Evolutionary conservation across 2,329 filamentous ascomycete genomes (phyloP).

Genomic region (Chalaropsis ovoidea): DNA sequence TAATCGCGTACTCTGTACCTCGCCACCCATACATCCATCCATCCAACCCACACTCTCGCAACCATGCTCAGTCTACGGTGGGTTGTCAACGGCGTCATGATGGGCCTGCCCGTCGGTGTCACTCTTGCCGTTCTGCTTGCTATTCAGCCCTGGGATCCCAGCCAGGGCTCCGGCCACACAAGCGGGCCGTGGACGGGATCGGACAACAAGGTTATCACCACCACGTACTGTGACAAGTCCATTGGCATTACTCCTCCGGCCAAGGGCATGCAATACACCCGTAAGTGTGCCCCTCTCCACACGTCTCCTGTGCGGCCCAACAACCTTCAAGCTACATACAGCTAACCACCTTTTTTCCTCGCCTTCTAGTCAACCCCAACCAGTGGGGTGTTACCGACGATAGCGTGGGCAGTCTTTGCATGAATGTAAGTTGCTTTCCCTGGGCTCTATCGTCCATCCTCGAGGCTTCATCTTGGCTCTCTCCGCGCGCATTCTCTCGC

Average conservation of each 20-base stretch:
- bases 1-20: constrained; percentile 11
- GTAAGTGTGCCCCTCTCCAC: constrained; percentile 33
- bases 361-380: constrained; percentile 43
- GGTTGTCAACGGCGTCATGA: constrained; percentile 42
- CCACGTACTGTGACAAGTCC: constrained; percentile 36
- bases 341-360: neutral
- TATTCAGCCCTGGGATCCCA: constrained; percentile 37
- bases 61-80: constrained; percentile 35
- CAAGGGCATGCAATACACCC: constrained; percentile 38
- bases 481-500: neutral
- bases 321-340: neutral
- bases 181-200: constrained; percentile 33
- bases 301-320: neutral
- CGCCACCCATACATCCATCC: neutral
- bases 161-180: constrained; percentile 34
- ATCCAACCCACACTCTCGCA: neutral
- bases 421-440: constrained; percentile 40
- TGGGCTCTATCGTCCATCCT: neutral
- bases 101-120: constrained; percentile 42
- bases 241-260: constrained; percentile 39
- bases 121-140: constrained; percentile 43
- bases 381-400: constrained; percentile 42
- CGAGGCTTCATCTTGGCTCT: constrained; percentile 15
- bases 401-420: constrained; percentile 38
- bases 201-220: constrained; percentile 33